Percentiles rank a stretch among this genome's conserved stretches.
These are phyloP conservation scores for Phytophthora tubulina DNA, from an alignment of 352 stramenopile species.

Conservation along the genomic window DNA sequence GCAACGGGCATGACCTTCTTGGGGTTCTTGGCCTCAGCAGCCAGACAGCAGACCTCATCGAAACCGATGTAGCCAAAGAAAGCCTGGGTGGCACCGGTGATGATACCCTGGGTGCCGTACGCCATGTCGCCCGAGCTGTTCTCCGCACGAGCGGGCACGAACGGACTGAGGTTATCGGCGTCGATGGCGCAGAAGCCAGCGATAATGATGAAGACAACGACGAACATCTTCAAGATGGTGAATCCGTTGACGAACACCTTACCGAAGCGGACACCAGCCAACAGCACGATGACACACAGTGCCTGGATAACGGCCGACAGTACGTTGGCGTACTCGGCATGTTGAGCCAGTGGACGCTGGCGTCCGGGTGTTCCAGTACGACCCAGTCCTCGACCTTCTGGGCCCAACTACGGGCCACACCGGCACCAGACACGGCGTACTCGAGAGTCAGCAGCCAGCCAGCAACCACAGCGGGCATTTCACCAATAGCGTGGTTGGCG, in stretches of 20 bases:
- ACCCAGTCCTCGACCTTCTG: slow-evolving; percentile 82
- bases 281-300: slow-evolving; percentile 63
- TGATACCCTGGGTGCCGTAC: slow-evolving; percentile 70
- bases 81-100: slow-evolving; percentile 84
- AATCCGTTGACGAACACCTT: slow-evolving; percentile 84
- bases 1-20: slow-evolving; percentile 80
- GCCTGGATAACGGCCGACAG: slow-evolving; percentile 59
- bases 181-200: slow-evolving; percentile 83
- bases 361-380: slow-evolving; percentile 34
- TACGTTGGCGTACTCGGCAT: slow-evolving; percentile 56
- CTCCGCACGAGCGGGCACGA: slow-evolving; percentile 50
- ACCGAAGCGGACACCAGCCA: slow-evolving; percentile 75
- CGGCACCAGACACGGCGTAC: slow-evolving; percentile 85
- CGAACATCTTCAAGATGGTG: slow-evolving; percentile 67
- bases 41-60: slow-evolving; percentile 94
- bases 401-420: slow-evolving; percentile 90
- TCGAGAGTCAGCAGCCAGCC: slow-evolving; percentile 85
- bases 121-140: slow-evolving; percentile 36
- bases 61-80: slow-evolving; percentile 96
- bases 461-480: slow-evolving; percentile 87
- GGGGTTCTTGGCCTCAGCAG: slow-evolving; percentile 79
- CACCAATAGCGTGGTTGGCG: slow-evolving; percentile 88
- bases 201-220: slow-evolving; percentile 91
- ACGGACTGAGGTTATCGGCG: slow-evolving; percentile 77
- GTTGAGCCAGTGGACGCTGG: slow-evolving; percentile 51